Conservation (phyloP, 2,329 filamentous ascomycete species). For the Aspergillus pseudoviridinutans region DNA sequence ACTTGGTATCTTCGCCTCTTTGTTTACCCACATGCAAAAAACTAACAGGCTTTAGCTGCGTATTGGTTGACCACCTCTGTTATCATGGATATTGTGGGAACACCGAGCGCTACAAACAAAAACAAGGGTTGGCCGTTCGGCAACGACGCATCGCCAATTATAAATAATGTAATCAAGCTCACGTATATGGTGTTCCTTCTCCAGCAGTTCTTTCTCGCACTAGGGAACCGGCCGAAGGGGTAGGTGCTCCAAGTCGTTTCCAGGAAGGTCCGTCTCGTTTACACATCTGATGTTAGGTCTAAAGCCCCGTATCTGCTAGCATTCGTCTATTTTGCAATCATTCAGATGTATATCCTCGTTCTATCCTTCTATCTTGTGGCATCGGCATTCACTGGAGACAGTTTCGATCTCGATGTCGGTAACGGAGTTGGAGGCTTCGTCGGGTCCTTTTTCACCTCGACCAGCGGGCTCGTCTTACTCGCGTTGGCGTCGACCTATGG, state of each 20-base stretch:
- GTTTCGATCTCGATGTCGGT: slow-evolving; percentile 60
- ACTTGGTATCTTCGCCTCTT: slow-evolving; percentile 24
- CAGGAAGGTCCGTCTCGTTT: not conserved
- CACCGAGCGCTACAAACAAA: slow-evolving; percentile 51
- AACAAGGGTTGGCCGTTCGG: slow-evolving; percentile 85
- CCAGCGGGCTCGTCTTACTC: slow-evolving; percentile 86
- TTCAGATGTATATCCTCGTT: slow-evolving; percentile 87
- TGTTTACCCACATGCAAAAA: no score
- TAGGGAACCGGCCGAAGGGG: slow-evolving; percentile 95
- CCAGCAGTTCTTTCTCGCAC: slow-evolving; percentile 90
- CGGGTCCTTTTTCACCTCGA: slow-evolving; percentile 74
- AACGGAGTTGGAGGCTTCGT: slow-evolving; percentile 64
- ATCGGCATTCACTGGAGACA: slow-evolving; percentile 66
- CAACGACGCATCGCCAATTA: slow-evolving; percentile 74
- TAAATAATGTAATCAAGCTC: slow-evolving; percentile 91
- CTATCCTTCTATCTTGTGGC: slow-evolving; percentile 84
- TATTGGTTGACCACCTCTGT: slow-evolving; percentile 98
- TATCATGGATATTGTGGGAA: slow-evolving; percentile 95
- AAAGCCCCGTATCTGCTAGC: slow-evolving; percentile 88
- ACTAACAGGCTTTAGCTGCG: slow-evolving; percentile 52
- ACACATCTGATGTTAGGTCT: slow-evolving; percentile 30
- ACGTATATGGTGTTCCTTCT: slow-evolving; percentile 86
- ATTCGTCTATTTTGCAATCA: slow-evolving; percentile 78
- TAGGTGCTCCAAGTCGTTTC: slow-evolving; percentile 37
- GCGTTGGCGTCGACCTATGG: slow-evolving; percentile 92